Conservation (phyloP, 129 eudicot species). For the Logfia minima region DNA sequence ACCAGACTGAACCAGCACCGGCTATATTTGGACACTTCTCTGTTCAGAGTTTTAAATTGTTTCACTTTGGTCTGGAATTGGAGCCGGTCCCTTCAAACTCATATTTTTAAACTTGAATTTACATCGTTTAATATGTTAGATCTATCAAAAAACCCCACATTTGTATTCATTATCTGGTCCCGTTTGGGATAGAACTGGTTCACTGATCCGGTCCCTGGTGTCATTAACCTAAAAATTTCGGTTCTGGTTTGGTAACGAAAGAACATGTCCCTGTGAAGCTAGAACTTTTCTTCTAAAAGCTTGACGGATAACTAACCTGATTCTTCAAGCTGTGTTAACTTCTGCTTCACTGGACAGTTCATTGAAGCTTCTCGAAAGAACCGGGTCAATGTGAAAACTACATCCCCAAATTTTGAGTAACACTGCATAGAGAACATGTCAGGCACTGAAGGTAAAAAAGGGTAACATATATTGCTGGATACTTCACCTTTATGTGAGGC, state of each 20-base stretch:
- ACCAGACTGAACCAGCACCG: background rate
- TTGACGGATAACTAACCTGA: slow-evolving; percentile 44
- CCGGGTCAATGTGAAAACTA: slow-evolving; percentile 77
- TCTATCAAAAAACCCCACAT: background rate
- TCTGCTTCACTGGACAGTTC: slow-evolving; percentile 50
- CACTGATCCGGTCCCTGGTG: background rate
- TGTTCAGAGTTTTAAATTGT: background rate
- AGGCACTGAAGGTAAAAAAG: slow-evolving; percentile 1
- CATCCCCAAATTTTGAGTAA: slow-evolving; percentile 89
- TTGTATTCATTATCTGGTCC: background rate
- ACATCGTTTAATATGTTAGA: background rate
- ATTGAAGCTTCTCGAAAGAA: slow-evolving; percentile 73
- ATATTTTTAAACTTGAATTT: background rate
- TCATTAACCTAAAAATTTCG: background rate
- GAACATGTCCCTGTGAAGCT: background rate
- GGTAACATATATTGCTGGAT: slow-evolving; percentile 2
- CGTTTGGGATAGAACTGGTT: background rate
- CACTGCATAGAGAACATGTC: slow-evolving; percentile 55
- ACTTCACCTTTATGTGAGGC: slow-evolving; percentile 77
- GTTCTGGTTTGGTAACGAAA: background rate
- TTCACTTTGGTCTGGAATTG: background rate
- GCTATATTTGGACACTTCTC: background rate
- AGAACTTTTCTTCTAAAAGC: background rate
- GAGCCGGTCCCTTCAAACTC: background rate
- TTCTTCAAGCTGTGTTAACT: slow-evolving; percentile 38